phyloP scores from a whole-genome alignment of 2,329 filamentous ascomycete genomes.

The Clonostachys rosea region DNA sequence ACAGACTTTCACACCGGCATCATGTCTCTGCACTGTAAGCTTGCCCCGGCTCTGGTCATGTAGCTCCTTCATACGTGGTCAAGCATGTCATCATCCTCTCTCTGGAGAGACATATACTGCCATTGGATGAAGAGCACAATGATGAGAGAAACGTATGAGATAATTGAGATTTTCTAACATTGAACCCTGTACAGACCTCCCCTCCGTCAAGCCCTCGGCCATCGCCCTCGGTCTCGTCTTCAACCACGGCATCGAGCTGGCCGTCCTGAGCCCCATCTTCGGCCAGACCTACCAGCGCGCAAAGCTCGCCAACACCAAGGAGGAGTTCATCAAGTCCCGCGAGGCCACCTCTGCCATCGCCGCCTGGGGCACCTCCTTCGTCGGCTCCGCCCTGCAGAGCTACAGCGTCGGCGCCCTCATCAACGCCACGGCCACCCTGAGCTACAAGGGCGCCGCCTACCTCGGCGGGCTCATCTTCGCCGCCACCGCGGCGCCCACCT shows the following conservation, averaged over 20 bases:
- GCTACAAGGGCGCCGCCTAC: slow-evolving; percentile 96
- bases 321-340: slow-evolving; percentile 93
- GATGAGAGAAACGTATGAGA: not conserved
- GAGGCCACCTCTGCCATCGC: slow-evolving; percentile 84
- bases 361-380: slow-evolving; percentile 84
- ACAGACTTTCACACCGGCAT: slow-evolving; percentile 13
- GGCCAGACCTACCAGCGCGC: slow-evolving; percentile 92
- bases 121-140: not conserved
- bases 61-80: no score
- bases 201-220: slow-evolving; percentile 91
- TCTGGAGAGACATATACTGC: not conserved
- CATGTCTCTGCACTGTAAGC: slow-evolving; percentile 59
- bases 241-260: slow-evolving; percentile 88
- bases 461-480: slow-evolving; percentile 88
- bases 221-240: slow-evolving; percentile 95
- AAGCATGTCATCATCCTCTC: slow-evolving; percentile 2
- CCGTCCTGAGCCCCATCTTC: slow-evolving; percentile 83
- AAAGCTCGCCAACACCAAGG: slow-evolving; percentile 86
- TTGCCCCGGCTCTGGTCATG: not conserved
- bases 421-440: slow-evolving; percentile 92
- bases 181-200: slow-evolving; percentile 38
- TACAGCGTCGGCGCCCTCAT: slow-evolving; percentile 87
- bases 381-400: slow-evolving; percentile 83
- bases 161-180: slow-evolving; percentile 1
- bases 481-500: slow-evolving; percentile 83